Conservation (phyloP, 2,329 filamentous ascomycete species). For the Claviceps pusilla region DNA sequence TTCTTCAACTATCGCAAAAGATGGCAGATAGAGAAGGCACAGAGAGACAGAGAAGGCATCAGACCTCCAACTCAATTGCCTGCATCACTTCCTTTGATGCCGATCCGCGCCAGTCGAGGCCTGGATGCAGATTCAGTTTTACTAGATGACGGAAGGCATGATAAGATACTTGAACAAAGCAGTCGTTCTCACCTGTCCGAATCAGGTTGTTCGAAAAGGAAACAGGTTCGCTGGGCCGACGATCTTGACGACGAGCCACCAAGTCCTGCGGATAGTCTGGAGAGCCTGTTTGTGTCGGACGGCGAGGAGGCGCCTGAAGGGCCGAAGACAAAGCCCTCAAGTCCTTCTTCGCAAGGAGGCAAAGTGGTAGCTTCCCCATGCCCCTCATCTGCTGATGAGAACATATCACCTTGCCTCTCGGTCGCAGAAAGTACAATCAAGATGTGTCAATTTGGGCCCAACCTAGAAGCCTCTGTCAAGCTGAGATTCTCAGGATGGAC, state of each 20-base stretch:
- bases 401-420: neutral
- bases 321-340: neutral
- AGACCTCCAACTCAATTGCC: neutral
- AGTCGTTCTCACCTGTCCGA: neutral
- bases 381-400: neutral
- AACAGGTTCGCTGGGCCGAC: slow-evolving; percentile 5
- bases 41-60: slow-evolving; percentile 5
- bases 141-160: neutral
- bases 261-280: neutral
- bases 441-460: slow-evolving; percentile 6
- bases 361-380: neutral
- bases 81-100: neutral
- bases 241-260: neutral
- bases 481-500: slow-evolving; percentile 8
- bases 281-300: slow-evolving; percentile 5
- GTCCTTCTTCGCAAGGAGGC: neutral
- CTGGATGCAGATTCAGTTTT: neutral
- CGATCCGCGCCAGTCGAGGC: neutral
- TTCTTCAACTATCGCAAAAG: slow-evolving; percentile 18
- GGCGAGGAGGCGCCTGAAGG: neutral
- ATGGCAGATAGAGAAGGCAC: slow-evolving; percentile 4
- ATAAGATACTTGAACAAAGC: neutral
- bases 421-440: slow-evolving; percentile 2
- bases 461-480: neutral
- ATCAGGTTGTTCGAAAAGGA: neutral